Evolutionary conservation across 768 basidiomycete species (phyloP), one percentile per base, ranked within the genome.

Genomic region (Basidioascus undulatus): DNA sequence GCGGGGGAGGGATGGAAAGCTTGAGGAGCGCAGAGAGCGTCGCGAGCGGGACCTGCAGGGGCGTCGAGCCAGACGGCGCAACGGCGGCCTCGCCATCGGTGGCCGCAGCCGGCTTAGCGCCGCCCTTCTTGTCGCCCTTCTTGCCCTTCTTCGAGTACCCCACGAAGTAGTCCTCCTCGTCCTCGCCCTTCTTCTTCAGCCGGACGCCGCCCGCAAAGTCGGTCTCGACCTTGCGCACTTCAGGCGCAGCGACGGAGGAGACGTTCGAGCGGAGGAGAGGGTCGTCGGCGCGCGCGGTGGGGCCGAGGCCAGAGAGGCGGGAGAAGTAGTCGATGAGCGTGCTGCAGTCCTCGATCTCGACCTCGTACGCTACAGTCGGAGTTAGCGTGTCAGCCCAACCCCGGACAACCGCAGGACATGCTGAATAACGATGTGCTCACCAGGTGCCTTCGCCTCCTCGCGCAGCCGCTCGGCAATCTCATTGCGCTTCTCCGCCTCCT

Each of bases 341-440:
- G 54, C 81, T 76, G 62, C 86, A 94, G 56, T 96, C 92, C 62
- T 96, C 83, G 51, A 98, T 84, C 56, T 94, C 72, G 40, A 72
- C 66, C 53, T 82, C 80, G 67, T 70, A 96, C 0, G 92, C 92
- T n/a, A n/a, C n/a, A n/a, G n/a, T n/a, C n/a, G n/a, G n/a, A n/a
- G n/a, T n/a, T n/a, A n/a, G n/a, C n/a, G n/a, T n/a, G n/a, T n/a
- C n/a, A n/a, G n/a, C n/a, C n/a, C n/a, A n/a, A n/a, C n/a, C n/a
- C n/a, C n/a, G n/a, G n/a, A n/a, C n/a, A n/a, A n/a, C n/a, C n/a
- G n/a, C n/a, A n/a, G n/a, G n/a, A n/a, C n/a, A n/a, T n/a, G n/a
- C n/a, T n/a, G n/a, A n/a, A n/a, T n/a, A n/a, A n/a, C n/a, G n/a
- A n/a, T n/a, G n/a, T n/a, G n/a, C n/a, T n/a, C n/a, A n/a, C n/a